Base-by-base conservation (phyloP, 2,329 filamentous ascomycete genomes). In the Aspergillus ruber region DNA sequence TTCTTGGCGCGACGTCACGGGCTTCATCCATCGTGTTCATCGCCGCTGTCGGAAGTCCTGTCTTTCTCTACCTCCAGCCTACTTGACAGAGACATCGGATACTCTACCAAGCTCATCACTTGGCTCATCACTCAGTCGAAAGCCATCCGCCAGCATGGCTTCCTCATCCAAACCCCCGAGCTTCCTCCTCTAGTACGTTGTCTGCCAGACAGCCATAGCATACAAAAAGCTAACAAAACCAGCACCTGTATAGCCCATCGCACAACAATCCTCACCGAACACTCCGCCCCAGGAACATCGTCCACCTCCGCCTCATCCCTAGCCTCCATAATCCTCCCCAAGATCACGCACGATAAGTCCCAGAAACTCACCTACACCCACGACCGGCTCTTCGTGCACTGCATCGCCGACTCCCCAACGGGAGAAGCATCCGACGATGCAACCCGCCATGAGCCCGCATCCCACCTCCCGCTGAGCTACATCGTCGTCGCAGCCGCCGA, bases 321-420 rank as follows among this genome's bases (percentile, higher is more conserved):
- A 60, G 89, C 91, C 57, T 93, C 90, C 40, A 78, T 96, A 60
- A 90, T 98, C 74, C 88, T 98, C 40, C 93, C 94, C 49, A 95
- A 95, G 70, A 95, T 98, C 76, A 78, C 80, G 47, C 93, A 98
- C 74, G 73, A 77, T 54, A 74, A 79, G 25, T 78, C 90, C 1
- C 84, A 95, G 64, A 96, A 96, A 72, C 82, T 95, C 56, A 97
- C 91, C 46, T 96, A 95, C 74, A 94, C 89, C 36, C 90, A 96
- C 70, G 87, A 90, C 72, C 77, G 84, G 50, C 84, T 94, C 69
- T 89, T 93, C 76, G 93, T 97, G 69, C 91, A 98, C 78, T 96
- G 95, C 77, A 86, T 97, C 64, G 82, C 90, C 62, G 87, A 93
- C 64, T 83, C 89, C 0, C 84, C 89, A 8, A 84, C 83, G 80